Evolutionary conservation across 2,329 filamentous ascomycete genomes (phyloP).

Genomic region (Volutella citrinella): DNA sequence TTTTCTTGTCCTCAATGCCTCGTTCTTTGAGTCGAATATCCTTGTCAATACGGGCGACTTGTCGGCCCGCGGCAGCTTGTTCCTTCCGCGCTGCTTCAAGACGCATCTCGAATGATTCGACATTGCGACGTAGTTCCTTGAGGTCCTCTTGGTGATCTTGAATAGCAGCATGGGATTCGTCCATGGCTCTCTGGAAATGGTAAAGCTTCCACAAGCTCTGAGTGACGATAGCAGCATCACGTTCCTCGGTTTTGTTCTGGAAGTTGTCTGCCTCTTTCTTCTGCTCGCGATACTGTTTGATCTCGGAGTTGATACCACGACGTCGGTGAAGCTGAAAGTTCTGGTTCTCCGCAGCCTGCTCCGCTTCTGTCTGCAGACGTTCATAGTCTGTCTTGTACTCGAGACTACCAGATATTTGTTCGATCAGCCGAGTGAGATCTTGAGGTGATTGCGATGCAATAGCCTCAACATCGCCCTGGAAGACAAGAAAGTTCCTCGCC

Average conservation of each 20-base stretch:
- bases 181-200: conserved; percentile 90
- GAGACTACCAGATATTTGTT: conserved; percentile 94
- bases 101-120: conserved; percentile 77
- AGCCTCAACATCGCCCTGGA: conserved; percentile 95
- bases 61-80: conserved; percentile 72
- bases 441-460: conserved; percentile 94
- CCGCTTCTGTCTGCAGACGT: conserved; percentile 77
- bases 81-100: conserved; percentile 80
- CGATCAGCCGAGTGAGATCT: conserved; percentile 88
- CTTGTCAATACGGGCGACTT: conserved; percentile 79
- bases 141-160: conserved; percentile 92
- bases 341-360: conserved; percentile 84
- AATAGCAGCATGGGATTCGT: conserved; percentile 86
- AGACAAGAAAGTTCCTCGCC: conserved; percentile 95
- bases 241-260: conserved; percentile 83
- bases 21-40: conserved; percentile 83
- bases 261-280: conserved; percentile 95
- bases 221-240: conserved; percentile 85
- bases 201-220: conserved; percentile 97
- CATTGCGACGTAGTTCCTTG: conserved; percentile 84
- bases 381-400: conserved; percentile 96
- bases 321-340: conserved; percentile 84
- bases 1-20: conserved; percentile 81
- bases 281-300: conserved; percentile 96
- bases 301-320: conserved; percentile 93